phyloP scores from a whole-genome alignment of 148 eudicot genomes.

The Cornus kousa region DNA sequence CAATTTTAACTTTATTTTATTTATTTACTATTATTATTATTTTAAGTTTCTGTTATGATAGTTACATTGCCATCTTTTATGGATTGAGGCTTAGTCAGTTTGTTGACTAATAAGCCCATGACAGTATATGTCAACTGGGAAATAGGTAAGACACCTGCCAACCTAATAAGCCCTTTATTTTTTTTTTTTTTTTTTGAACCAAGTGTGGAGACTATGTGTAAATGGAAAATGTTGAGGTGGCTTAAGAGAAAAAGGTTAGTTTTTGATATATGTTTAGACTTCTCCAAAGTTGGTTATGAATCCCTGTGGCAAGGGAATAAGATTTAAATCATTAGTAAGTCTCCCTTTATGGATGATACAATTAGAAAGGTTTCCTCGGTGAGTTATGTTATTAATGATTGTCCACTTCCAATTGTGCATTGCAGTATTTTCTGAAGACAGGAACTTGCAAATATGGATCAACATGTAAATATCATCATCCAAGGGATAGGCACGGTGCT shows the following conservation, averaged over 20 bases:
- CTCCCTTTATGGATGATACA: not conserved
- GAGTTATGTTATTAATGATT: not conserved
- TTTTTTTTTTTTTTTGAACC: too few species aligned
- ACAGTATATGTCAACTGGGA: not conserved
- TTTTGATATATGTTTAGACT: not conserved
- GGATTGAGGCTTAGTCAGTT: not conserved
- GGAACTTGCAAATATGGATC: slow-evolving; percentile 81
- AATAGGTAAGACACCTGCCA: too few species aligned
- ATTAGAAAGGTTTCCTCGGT: not conserved
- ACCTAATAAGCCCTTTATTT: too few species aligned
- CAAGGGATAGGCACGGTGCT: slow-evolving; percentile 52
- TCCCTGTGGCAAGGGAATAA: not conserved
- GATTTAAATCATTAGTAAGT: not conserved
- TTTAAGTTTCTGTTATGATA: slow-evolving; percentile 1
- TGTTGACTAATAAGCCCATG: slow-evolving; percentile 4
- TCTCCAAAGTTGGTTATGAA: not conserved
- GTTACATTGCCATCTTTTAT: not conserved
- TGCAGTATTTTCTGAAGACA: slow-evolving; percentile 74
- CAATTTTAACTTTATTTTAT: not conserved
- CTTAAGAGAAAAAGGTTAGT: not conserved
- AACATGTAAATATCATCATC: slow-evolving; percentile 72
- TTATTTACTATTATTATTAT: too few species aligned
- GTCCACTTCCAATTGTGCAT: slow-evolving; percentile 1
- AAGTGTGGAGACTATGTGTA: too few species aligned
- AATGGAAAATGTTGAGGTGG: not conserved